These are phyloP conservation scores for Atkinsonella texensis DNA, from an alignment of 2,329 filamentous ascomycete genomes.

Conservation along the genomic window DNA sequence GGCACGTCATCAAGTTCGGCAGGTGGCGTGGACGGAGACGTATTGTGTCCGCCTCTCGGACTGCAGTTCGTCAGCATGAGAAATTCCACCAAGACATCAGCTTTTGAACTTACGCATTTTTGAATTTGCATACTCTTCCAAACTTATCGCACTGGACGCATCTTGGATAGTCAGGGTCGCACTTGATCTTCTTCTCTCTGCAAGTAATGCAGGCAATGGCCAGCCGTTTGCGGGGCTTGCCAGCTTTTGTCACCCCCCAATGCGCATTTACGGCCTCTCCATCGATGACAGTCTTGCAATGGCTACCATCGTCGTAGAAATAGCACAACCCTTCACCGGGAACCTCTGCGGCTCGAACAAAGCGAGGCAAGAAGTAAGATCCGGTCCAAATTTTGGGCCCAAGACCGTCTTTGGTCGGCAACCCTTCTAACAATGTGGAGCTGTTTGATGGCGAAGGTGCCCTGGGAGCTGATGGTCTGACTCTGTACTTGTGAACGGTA, in stretches of 20 bases:
- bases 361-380: constrained; percentile 54
- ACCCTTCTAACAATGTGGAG: constrained; percentile 26
- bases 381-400: constrained; percentile 61
- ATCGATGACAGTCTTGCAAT: constrained; percentile 74
- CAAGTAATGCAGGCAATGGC: constrained; percentile 91
- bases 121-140: constrained; percentile 71
- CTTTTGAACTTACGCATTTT: constrained; percentile 65
- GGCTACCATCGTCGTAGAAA: constrained; percentile 74
- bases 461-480: constrained; percentile 13
- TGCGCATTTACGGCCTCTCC: constrained; percentile 80
- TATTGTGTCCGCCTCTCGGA: constrained; percentile 45
- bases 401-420: constrained; percentile 44
- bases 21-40: constrained; percentile 40
- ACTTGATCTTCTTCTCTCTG: constrained; percentile 96
- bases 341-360: constrained; percentile 52
- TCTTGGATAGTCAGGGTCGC: constrained; percentile 75
- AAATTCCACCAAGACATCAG: background rate
- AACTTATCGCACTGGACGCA: constrained; percentile 91
- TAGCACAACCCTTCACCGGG: constrained; percentile 73
- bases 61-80: constrained; percentile 19
- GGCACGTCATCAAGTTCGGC: constrained; percentile 36
- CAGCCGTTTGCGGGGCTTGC: constrained; percentile 80
- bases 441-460: constrained; percentile 18
- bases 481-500: constrained; percentile 13
- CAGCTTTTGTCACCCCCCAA: constrained; percentile 90